phyloP scores from a whole-genome alignment of 1,139 yeast genomes.

The Protomyces macrosporus region DNA sequence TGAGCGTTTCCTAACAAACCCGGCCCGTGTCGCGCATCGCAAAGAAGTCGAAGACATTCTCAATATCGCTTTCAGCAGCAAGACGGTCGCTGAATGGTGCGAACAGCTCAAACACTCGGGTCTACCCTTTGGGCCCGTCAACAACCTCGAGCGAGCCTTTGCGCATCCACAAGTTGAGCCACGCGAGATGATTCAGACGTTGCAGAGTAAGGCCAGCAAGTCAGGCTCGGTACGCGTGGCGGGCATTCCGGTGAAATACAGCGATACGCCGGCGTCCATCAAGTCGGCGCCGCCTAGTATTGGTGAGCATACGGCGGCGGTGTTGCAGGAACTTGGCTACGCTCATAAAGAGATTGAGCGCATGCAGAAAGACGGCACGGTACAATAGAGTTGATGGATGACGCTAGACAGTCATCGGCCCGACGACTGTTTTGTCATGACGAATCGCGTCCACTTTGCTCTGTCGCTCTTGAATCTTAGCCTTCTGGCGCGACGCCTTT shows the following conservation, averaged over 20 bases:
- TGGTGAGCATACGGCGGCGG: constrained; percentile 33
- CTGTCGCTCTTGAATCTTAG: constrained; percentile 9
- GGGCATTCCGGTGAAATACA: constrained; percentile 42
- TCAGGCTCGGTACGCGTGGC: constrained; percentile 42
- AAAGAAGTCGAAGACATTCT: constrained; percentile 34
- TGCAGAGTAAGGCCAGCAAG: constrained; percentile 38
- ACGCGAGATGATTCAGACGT: constrained; percentile 39
- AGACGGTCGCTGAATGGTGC: constrained; percentile 41
- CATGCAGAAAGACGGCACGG: constrained; percentile 3
- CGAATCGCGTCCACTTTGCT: constrained; percentile 6
- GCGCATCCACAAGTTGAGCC: constrained; percentile 42
- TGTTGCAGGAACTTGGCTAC: constrained; percentile 27
- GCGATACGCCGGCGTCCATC: constrained; percentile 31
- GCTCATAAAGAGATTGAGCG: neutral
- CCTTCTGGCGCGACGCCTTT: neutral
- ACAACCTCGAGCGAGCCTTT: constrained; percentile 41
- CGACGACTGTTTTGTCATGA: constrained; percentile 2
- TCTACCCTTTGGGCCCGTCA: constrained; percentile 44
- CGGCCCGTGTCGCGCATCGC: constrained; percentile 41
- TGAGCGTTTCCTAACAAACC: constrained; percentile 39
- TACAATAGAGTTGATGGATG: neutral
- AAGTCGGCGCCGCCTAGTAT: constrained; percentile 33
- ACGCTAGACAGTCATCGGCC: constrained; percentile 2
- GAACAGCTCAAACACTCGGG: constrained; percentile 37
- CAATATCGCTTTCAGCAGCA: neutral